phyloP scores from a whole-genome alignment of 352 stramenopile species.

The Globisporangium orthogonon region DNA sequence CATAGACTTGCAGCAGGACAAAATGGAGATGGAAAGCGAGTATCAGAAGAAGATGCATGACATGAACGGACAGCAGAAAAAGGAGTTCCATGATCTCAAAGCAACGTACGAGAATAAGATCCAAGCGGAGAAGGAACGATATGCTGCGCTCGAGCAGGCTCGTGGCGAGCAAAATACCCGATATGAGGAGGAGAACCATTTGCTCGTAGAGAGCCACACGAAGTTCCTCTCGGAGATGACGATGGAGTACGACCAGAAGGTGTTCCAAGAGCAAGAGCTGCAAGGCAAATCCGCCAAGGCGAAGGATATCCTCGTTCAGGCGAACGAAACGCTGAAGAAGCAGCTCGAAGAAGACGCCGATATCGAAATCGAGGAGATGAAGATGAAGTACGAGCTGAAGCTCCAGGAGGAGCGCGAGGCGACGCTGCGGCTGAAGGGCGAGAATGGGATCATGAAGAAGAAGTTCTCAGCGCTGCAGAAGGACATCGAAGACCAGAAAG shows the following conservation, averaged over 20 bases:
- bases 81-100: slow-evolving; percentile 89
- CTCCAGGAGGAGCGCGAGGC: slow-evolving; percentile 86
- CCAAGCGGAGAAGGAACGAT: slow-evolving; percentile 87
- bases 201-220: slow-evolving; percentile 74
- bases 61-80: slow-evolving; percentile 87
- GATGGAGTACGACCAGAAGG: slow-evolving; percentile 89
- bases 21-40: slow-evolving; percentile 88
- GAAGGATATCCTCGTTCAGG: slow-evolving; percentile 71
- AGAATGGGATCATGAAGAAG: slow-evolving; percentile 97
- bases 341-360: slow-evolving; percentile 94
- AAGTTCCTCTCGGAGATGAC: slow-evolving; percentile 89
- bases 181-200: slow-evolving; percentile 72
- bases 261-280: slow-evolving; percentile 79
- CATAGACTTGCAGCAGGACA: slow-evolving; percentile 85
- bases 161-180: slow-evolving; percentile 64
- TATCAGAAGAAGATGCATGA: slow-evolving; percentile 89
- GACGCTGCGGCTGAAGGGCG: slow-evolving; percentile 91
- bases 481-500: slow-evolving; percentile 93
- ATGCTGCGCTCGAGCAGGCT: slow-evolving; percentile 73
- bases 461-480: slow-evolving; percentile 93
- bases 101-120: slow-evolving; percentile 89
- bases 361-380: slow-evolving; percentile 90
- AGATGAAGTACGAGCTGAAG: slow-evolving; percentile 89
- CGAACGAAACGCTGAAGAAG: slow-evolving; percentile 87
- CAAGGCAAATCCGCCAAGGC: slow-evolving; percentile 51